These are phyloP conservation scores for Dioszegia crocea DNA, from an alignment of 768 basidiomycete species.

Conservation along the genomic window DNA sequence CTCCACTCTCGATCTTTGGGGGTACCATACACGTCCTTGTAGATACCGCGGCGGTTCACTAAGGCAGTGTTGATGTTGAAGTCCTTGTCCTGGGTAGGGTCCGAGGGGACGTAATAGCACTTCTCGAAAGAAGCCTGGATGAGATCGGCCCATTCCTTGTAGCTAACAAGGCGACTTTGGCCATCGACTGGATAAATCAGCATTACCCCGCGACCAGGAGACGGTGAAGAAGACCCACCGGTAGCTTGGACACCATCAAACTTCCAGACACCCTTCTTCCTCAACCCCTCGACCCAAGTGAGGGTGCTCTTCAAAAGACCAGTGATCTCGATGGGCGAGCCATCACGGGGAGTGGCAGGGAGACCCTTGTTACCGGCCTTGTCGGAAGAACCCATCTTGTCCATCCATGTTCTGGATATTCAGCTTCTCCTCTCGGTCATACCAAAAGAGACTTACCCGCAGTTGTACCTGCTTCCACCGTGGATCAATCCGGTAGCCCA, in stretches of 20 bases:
- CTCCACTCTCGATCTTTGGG: constrained; percentile 85
- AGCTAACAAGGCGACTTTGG: constrained; percentile 66
- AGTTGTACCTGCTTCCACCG: constrained; percentile 67
- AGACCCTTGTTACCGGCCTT: constrained; percentile 90
- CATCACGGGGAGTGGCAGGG: constrained; percentile 94
- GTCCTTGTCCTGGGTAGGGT: constrained; percentile 64
- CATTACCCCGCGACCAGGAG: not conserved
- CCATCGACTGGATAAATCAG: constrained; percentile 61
- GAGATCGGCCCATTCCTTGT: constrained; percentile 81
- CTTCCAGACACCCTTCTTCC: constrained; percentile 66
- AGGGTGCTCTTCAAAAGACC: constrained; percentile 89
- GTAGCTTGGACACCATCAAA: constrained; percentile 80
- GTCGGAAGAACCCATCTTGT: constrained; percentile 93
- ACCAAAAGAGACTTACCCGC: constrained; percentile 33
- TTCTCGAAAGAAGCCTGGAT: constrained; percentile 83
- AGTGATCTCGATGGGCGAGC: constrained; percentile 91
- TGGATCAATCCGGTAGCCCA: constrained; percentile 87
- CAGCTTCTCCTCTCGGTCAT: constrained; percentile 2
- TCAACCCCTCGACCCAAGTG: constrained; percentile 75
- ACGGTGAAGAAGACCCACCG: constrained; percentile 55
- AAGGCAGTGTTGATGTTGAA: constrained; percentile 68
- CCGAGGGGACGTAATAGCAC: constrained; percentile 84
- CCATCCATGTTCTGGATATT: constrained; percentile 52
- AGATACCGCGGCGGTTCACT: constrained; percentile 87
- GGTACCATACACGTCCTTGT: constrained; percentile 96